Percentiles rank a stretch among this genome's conserved stretches.
phyloP scores from a whole-genome alignment of 805 yeast species.

The Priceomyces melissophilus region DNA sequence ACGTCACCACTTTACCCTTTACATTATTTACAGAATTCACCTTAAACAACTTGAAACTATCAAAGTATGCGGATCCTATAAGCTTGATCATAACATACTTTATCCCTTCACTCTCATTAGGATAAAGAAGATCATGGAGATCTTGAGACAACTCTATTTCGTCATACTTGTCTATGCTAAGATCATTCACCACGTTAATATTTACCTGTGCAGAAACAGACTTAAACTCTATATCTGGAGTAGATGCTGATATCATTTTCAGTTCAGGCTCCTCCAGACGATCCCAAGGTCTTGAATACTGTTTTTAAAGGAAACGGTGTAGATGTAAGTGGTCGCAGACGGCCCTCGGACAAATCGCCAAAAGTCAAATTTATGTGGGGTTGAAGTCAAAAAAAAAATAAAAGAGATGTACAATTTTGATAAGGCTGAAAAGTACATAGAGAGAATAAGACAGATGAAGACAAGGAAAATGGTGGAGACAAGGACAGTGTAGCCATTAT shows the following conservation, averaged over 20 bases:
- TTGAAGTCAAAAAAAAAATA: not conserved
- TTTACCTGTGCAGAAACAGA: slow-evolving; percentile 22
- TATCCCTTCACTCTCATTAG: slow-evolving; percentile 10
- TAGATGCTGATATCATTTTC: slow-evolving; percentile 3
- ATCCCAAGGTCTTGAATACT: no score
- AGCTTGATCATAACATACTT: slow-evolving; percentile 33
- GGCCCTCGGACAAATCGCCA: slow-evolving; percentile 1
- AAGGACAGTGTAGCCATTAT: no score
- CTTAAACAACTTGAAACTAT: slow-evolving; percentile 30
- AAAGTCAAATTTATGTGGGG: slow-evolving; percentile 1
- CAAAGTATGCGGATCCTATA: slow-evolving; percentile 36
- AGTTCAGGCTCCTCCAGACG: no score
- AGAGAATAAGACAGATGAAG: no score
- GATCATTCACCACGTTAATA: slow-evolving; percentile 31
- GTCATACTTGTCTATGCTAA: slow-evolving; percentile 21
- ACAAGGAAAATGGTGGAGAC: no score
- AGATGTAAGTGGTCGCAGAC: not conserved
- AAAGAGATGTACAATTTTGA: no score
- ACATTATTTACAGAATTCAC: slow-evolving; percentile 25
- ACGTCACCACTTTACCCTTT: slow-evolving; percentile 28
- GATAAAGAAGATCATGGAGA: slow-evolving; percentile 30
- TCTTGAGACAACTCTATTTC: slow-evolving; percentile 31
- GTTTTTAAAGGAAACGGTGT: no score
- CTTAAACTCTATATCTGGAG: not conserved
- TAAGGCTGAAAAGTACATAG: no score